Evolutionary conservation across 176 grass and related monocot genomes (phyloP), one percentile per base, ranked within the genome.

Genomic region (Phyllostachys edulis): DNA sequence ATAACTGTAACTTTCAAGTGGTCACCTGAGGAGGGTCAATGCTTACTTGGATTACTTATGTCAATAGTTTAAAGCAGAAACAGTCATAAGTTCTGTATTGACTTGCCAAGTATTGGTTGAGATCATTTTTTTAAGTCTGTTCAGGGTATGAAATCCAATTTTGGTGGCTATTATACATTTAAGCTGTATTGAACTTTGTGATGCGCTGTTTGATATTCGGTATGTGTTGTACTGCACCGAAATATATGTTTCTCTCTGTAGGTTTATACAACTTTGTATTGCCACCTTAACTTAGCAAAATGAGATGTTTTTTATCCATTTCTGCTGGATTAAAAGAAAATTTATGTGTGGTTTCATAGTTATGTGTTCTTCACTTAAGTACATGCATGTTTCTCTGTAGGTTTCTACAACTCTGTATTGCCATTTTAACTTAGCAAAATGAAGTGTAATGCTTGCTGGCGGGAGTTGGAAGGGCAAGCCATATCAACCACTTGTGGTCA

Each of bases 401-500:
- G 81, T 15, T 87, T 68, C 36, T 32, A 9, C 9, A 34, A 16
- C 40, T 84, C 40, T 80, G 7, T 57, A 21, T 57, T 57, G 20
- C 12, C 9, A 39, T 9, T 50, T 71, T 17, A 40, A 71, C 20
- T 66, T 78, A 85, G 57, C 38, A 27, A 40, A 88, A 97, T 94
- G 94, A 97, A 93, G 86, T 97, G 94, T 75, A 97, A 97, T 75
- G 92, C 92, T 91, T 97, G 90, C 64, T 92, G 94, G 94, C 70
- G 74, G 67, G 94, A 97, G 50, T 85, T 97, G 75, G 94, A 97
- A 86, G 90, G 92, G 73, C 88, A 83, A 82, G 88, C 94, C 52
- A 46, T 94, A 87, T 87, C 94, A 67, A 97, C 92, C 26, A 92
- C 88, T 21, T 97, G 94, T 74, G 92, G 94, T 23, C 94, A 97